A percentile compares a stretch with the other conserved stretches of the same genome.
Evolutionary conservation across 208 protist species (phyloP).

Genomic region (Trypanosoma mega): DNA sequence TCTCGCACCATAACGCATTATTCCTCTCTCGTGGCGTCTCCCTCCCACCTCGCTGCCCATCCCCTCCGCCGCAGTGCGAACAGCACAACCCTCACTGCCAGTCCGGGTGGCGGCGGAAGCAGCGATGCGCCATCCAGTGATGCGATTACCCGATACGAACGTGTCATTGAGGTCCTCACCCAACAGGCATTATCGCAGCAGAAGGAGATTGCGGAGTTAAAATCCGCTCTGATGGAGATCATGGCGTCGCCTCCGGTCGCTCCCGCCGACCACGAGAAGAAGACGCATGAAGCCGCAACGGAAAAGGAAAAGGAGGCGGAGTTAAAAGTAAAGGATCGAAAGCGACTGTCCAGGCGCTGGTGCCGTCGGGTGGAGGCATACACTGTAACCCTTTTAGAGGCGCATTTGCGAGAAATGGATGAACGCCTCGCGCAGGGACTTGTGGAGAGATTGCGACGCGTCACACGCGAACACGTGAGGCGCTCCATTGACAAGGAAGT

Average conservation of each 20-base stretch:
- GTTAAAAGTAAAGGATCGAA: too few species aligned
- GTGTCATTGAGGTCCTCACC: conserved; percentile 41
- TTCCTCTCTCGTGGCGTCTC: background rate
- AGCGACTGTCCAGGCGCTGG: conserved; percentile 1
- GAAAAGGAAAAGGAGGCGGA: too few species aligned
- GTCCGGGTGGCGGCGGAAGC: background rate
- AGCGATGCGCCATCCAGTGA: background rate
- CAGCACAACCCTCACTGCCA: too few species aligned
- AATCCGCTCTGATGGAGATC: conserved; percentile 2
- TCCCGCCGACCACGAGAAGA: too few species aligned
- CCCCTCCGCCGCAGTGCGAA: too few species aligned
- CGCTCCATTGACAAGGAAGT: conserved; percentile 36
- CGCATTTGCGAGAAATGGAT: conserved; percentile 30
- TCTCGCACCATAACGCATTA: background rate
- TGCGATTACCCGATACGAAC: conserved; percentile 34
- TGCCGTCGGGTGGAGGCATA: conserved; percentile 15
- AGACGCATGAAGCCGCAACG: too few species aligned
- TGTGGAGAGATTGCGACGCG: conserved; percentile 28
- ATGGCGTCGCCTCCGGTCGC: background rate
- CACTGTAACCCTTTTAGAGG: conserved; percentile 16
- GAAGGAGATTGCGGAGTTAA: conserved; percentile 43
- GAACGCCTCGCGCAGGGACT: conserved; percentile 28
- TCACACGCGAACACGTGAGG: conserved; percentile 39
- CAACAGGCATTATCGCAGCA: conserved; percentile 54
- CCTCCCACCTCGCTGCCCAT: too few species aligned